Conservation (phyloP, 2,329 filamentous ascomycete species). For the Didymella lethalis region DNA sequence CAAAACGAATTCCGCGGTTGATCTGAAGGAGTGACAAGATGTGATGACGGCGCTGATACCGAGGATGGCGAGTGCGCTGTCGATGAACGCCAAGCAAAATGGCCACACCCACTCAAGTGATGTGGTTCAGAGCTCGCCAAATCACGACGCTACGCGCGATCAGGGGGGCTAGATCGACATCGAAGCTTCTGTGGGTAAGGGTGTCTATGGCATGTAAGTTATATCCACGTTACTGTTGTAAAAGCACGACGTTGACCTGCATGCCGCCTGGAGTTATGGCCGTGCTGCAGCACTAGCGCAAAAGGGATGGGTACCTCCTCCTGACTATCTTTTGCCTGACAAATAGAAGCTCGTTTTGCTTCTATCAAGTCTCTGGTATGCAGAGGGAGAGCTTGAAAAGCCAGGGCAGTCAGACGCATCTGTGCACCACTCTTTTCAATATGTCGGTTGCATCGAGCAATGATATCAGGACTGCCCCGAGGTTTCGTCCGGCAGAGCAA, state of each 20-base stretch:
- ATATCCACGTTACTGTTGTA: slow-evolving; percentile 27
- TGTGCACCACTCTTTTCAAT: too few species aligned
- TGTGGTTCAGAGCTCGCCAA: slow-evolving; percentile 44
- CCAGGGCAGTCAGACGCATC: neutral
- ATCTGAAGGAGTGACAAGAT: slow-evolving; percentile 12
- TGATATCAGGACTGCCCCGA: neutral
- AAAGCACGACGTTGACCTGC: slow-evolving; percentile 41
- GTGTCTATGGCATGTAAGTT: neutral
- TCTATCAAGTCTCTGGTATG: slow-evolving; percentile 5
- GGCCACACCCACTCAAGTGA: slow-evolving; percentile 31
- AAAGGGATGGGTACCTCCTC: slow-evolving; percentile 47
- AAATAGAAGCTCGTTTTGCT: slow-evolving; percentile 10
- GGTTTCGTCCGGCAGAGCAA: neutral
- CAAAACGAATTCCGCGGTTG: slow-evolving; percentile 15
- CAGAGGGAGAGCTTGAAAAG: neutral
- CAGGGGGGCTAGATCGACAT: slow-evolving; percentile 13
- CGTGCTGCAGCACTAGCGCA: slow-evolving; percentile 43
- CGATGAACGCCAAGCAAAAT: slow-evolving; percentile 46
- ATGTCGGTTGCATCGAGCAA: too few species aligned
- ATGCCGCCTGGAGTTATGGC: slow-evolving; percentile 36
- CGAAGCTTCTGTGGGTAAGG: slow-evolving; percentile 10
- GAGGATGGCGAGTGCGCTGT: slow-evolving; percentile 45
- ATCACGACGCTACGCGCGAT: slow-evolving; percentile 30
- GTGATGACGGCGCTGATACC: slow-evolving; percentile 20
- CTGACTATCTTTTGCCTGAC: slow-evolving; percentile 25